These are phyloP conservation scores for Forsythia suspensa DNA, from an alignment of 257 asterid genomes.

Conservation along the genomic window DNA sequence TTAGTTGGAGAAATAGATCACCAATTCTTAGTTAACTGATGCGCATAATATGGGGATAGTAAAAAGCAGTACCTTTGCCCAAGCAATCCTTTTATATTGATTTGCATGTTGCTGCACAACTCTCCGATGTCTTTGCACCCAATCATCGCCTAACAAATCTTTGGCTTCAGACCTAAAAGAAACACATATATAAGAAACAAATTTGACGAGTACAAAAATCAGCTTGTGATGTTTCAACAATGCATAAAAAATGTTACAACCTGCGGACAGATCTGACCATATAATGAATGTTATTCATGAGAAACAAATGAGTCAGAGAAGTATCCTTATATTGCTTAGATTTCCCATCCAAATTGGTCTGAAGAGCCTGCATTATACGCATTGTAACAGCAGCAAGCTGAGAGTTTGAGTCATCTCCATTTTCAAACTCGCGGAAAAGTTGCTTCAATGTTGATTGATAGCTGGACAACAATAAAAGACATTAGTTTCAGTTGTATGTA, in stretches of 20 bases:
- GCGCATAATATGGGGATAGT: slow-evolving; percentile 5
- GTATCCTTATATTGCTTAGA: slow-evolving; percentile 91
- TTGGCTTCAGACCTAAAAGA: slow-evolving; percentile 93
- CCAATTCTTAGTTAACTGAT: neutral
- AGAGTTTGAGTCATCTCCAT: slow-evolving; percentile 68
- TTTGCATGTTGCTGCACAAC: slow-evolving; percentile 96
- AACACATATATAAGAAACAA: slow-evolving; percentile 22
- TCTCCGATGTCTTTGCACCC: slow-evolving; percentile 99
- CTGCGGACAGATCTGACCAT: slow-evolving; percentile 99
- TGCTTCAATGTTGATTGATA: slow-evolving; percentile 95
- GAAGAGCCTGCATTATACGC: slow-evolving; percentile 99
- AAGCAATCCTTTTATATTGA: slow-evolving; percentile 91
- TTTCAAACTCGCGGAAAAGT: slow-evolving; percentile 85
- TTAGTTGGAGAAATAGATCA: neutral
- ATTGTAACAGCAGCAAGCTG: slow-evolving; percentile 94
- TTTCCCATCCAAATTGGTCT: slow-evolving; percentile 96
- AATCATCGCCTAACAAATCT: slow-evolving; percentile 95
- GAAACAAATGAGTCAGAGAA: slow-evolving; percentile 85
- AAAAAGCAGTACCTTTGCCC: slow-evolving; percentile 73
- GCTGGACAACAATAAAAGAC: slow-evolving; percentile 40
- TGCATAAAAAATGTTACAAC: slow-evolving; percentile 34
- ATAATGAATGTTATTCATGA: slow-evolving; percentile 96
- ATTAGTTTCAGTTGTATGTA: neutral
- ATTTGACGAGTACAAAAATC: slow-evolving; percentile 11
- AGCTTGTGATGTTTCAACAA: slow-evolving; percentile 6